Evolutionary conservation across 495 filamentous ascomycete genomes (phyloP).

Genomic region (Pseudomonodictys pantanalensis): DNA sequence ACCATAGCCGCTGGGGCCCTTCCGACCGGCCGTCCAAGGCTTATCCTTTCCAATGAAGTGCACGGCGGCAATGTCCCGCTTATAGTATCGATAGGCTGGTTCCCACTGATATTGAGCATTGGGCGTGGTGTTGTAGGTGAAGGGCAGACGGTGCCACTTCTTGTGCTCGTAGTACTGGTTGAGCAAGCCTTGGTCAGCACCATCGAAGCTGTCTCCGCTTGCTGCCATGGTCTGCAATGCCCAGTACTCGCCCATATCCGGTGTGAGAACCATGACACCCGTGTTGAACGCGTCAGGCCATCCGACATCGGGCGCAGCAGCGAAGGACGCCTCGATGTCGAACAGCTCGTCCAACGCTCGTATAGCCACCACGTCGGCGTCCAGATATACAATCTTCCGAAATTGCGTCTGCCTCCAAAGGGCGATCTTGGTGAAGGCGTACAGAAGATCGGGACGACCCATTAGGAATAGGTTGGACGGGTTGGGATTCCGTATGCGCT

Average conservation of each 20-base stretch:
- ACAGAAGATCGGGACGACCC: conserved; percentile 82
- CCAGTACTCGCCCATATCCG: conserved; percentile 83
- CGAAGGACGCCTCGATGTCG: conserved; percentile 69
- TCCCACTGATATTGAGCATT: conserved; percentile 93
- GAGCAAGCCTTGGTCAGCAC: conserved; percentile 91
- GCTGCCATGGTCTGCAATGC: conserved; percentile 79
- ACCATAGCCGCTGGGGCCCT: conserved; percentile 52
- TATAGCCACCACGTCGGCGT: conserved; percentile 84
- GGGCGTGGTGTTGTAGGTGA: conserved; percentile 94
- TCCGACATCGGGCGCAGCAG: conserved; percentile 90
- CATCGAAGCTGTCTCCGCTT: conserved; percentile 89
- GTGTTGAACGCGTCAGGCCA: conserved; percentile 99
- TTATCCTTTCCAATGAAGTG: conserved; percentile 93
- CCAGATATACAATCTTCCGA: conserved; percentile 84
- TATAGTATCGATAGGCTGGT: conserved; percentile 90
- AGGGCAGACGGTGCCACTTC: conserved; percentile 84
- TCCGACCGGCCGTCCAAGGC: conserved; percentile 76
- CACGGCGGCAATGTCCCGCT: conserved; percentile 77
- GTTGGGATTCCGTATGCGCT: conserved; percentile 67
- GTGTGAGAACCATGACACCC: conserved; percentile 85
- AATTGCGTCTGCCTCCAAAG: conserved; percentile 92
- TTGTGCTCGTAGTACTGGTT: conserved; percentile 81
- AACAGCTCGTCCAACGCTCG: conserved; percentile 92
- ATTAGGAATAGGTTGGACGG: conserved; percentile 87
- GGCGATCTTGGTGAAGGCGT: conserved; percentile 93